Evolutionary conservation across 192 early-diverging fungal genomes (phyloP).

Genomic region (Backusella westeae): DNA sequence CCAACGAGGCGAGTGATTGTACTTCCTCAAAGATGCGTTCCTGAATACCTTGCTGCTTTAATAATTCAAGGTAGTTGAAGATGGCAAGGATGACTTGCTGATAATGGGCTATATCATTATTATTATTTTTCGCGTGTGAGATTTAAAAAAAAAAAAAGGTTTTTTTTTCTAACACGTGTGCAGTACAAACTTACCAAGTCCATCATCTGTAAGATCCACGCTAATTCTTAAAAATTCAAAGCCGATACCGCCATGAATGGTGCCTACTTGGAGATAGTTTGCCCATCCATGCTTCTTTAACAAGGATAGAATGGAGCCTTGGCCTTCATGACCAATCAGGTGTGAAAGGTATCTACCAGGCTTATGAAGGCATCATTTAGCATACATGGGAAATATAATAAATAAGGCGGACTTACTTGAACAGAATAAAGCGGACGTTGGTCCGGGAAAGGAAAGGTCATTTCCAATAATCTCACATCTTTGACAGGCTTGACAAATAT

Average conservation of each 20-base stretch:
- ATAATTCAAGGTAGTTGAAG: slow-evolving; percentile 88
- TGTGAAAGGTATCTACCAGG: slow-evolving; percentile 79
- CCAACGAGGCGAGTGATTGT: slow-evolving; percentile 38
- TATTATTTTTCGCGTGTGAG: slow-evolving; percentile 26
- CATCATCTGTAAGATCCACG: slow-evolving; percentile 73
- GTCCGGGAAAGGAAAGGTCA: slow-evolving; percentile 88
- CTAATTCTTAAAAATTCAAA: slow-evolving; percentile 75
- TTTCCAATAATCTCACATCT: slow-evolving; percentile 67
- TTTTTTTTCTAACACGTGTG: slow-evolving; percentile 41
- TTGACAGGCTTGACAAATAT: slow-evolving; percentile 77
- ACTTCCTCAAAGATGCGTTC: slow-evolving; percentile 86
- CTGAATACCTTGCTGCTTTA: slow-evolving; percentile 63
- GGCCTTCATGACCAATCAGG: slow-evolving; percentile 89
- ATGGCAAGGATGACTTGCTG: slow-evolving; percentile 65
- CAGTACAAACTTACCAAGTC: slow-evolving; percentile 55
- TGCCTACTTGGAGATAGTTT: slow-evolving; percentile 65
- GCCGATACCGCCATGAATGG: slow-evolving; percentile 39
- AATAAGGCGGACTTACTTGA: slow-evolving; percentile 30
- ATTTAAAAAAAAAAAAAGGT: slow-evolving; percentile 33
- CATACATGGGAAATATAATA: background rate
- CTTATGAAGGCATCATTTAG: slow-evolving; percentile 23
- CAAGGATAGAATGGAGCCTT: slow-evolving; percentile 80
- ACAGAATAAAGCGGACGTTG: slow-evolving; percentile 49
- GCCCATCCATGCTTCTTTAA: slow-evolving; percentile 93
- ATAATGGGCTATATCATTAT: slow-evolving; percentile 66